Conservation (phyloP, 176 grass and related monocot species). For the Cenchrus purpureus region DNA sequence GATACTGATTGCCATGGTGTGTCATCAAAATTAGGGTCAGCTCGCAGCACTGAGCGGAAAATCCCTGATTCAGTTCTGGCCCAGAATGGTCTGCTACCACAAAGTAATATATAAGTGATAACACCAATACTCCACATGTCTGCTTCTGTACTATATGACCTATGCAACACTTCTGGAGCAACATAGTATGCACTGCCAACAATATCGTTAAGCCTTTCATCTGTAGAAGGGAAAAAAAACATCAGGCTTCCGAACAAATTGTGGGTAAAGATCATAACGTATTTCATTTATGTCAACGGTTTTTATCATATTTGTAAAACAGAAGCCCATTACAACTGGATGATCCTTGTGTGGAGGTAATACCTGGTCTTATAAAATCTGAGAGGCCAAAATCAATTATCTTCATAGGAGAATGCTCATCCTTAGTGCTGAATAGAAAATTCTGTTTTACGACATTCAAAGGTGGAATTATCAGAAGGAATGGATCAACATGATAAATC, state of each 20-base stretch:
- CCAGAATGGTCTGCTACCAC: slow-evolving; percentile 98
- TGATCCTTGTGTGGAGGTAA: slow-evolving; percentile 31
- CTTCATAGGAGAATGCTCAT: slow-evolving; percentile 95
- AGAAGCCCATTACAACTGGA: background rate
- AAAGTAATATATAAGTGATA: slow-evolving; percentile 95
- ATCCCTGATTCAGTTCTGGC: slow-evolving; percentile 98
- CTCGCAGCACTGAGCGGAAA: slow-evolving; percentile 94
- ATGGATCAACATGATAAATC: background rate
- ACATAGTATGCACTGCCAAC: slow-evolving; percentile 99
- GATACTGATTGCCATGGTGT: slow-evolving; percentile 82
- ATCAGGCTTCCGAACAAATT: slow-evolving; percentile 23
- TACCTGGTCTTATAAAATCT: slow-evolving; percentile 97
- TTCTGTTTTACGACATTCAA: slow-evolving; percentile 67
- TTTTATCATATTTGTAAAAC: slow-evolving; percentile 24
- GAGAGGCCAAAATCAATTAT: slow-evolving; percentile 99
- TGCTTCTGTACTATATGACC: slow-evolving; percentile 95
- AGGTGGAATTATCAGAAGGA: slow-evolving; percentile 36
- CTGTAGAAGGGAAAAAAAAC: slow-evolving; percentile 49
- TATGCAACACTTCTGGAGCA: slow-evolving; percentile 96
- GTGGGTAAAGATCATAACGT: background rate
- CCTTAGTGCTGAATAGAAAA: slow-evolving; percentile 88
- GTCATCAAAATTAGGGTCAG: slow-evolving; percentile 96
- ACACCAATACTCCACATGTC: slow-evolving; percentile 99
- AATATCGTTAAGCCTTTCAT: slow-evolving; percentile 99
- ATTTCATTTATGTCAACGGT: slow-evolving; percentile 6